Evolutionary conservation across 495 filamentous ascomycete species (phyloP).

Genomic region (Parathielavia hyrcaniae): DNA sequence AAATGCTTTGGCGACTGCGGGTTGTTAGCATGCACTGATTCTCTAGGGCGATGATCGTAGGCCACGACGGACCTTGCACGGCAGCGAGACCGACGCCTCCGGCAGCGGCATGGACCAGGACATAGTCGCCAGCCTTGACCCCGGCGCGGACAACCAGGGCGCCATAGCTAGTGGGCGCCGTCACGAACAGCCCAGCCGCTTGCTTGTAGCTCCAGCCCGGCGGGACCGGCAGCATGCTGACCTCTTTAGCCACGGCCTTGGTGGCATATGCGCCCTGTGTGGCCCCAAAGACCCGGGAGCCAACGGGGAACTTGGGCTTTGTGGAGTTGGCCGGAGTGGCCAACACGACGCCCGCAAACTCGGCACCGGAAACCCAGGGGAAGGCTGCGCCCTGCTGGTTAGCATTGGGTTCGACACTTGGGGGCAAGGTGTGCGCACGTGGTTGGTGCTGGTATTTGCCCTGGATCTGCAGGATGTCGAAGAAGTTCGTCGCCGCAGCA

Average conservation of each 20-base stretch:
- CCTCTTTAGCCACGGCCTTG: constrained; percentile 59
- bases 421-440: constrained; percentile 24
- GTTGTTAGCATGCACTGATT: constrained; percentile 3
- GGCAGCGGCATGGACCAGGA: constrained; percentile 87
- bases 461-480: constrained; percentile 84
- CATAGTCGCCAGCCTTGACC: constrained; percentile 72
- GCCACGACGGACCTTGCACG: constrained; percentile 54
- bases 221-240: constrained; percentile 64
- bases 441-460: constrained; percentile 66
- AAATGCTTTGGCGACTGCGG: constrained; percentile 69
- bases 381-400: constrained; percentile 40
- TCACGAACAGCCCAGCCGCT: constrained; percentile 85
- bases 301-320: constrained; percentile 54
- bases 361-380: constrained; percentile 81
- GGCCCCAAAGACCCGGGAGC: constrained; percentile 81
- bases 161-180: constrained; percentile 84
- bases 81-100: constrained; percentile 89
- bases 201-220: constrained; percentile 74
- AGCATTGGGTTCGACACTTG: background rate
- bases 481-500: constrained; percentile 89
- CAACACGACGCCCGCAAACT: constrained; percentile 76
- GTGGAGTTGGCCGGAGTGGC: constrained; percentile 49
- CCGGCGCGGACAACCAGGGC: constrained; percentile 71
- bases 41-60: background rate
- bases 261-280: constrained; percentile 83